Conservation (phyloP, 805 yeast species). For the Candida ovalis region DNA sequence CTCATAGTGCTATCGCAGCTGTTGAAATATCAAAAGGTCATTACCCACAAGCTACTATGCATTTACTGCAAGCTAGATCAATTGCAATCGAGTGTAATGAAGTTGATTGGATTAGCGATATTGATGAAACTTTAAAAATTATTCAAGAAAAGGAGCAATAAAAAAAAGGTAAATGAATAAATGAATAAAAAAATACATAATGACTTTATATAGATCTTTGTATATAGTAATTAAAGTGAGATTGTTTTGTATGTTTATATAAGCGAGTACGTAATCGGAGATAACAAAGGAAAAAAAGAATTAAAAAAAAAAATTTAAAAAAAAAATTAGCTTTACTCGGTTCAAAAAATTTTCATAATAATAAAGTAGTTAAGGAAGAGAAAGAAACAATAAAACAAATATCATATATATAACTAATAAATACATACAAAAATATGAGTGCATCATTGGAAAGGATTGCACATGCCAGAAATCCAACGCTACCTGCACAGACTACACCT, state of each 20-base stretch:
- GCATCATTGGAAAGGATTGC: conserved; percentile 62
- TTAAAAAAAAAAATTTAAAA: too few relatives aligned
- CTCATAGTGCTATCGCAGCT: conserved; percentile 17
- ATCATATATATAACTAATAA: neutral
- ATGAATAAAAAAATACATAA: neutral
- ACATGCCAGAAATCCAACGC: conserved; percentile 65
- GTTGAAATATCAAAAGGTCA: conserved; percentile 9
- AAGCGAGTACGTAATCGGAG: too few relatives aligned
- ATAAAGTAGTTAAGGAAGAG: too few relatives aligned
- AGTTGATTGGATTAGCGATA: conserved; percentile 15
- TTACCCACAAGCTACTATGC: conserved; percentile 10
- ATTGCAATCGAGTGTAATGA: conserved; percentile 16
- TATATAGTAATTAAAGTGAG: neutral
- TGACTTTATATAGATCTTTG: too few relatives aligned
- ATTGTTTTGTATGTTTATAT: neutral
- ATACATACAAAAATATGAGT: conserved; percentile 51
- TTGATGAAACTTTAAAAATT: conserved; percentile 5
- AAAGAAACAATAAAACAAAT: neutral
- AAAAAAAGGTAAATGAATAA: neutral
- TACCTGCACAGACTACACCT: conserved; percentile 83
- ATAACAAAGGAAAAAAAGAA: too few relatives aligned
- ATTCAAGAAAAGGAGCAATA: neutral
- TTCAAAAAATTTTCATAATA: neutral
- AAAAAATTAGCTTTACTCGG: too few relatives aligned
- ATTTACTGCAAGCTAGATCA: conserved; percentile 14